Conservation (phyloP, 352 stramenopile species). For the Phytophthora lateralis region DNA sequence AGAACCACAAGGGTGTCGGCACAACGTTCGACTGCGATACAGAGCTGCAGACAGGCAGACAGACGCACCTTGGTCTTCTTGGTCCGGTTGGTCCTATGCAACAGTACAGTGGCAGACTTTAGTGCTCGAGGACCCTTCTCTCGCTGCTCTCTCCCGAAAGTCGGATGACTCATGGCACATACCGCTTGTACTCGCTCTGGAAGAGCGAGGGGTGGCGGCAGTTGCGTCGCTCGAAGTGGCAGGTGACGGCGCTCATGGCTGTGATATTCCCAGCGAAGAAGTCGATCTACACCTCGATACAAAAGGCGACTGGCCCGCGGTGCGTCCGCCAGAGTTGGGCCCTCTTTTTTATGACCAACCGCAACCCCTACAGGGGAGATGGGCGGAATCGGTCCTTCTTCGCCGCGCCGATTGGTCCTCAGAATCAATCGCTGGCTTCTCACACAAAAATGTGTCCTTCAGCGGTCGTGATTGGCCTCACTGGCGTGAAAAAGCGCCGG, state of each 20-base stretch:
- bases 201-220: constrained; percentile 57
- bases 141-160: background rate
- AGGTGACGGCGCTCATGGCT: constrained; percentile 38
- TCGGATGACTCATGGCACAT: constrained; percentile 2
- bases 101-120: constrained; percentile 1
- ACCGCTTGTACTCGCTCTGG: constrained; percentile 54
- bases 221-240: constrained; percentile 44
- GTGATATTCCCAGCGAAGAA: background rate
- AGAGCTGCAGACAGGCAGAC: background rate
- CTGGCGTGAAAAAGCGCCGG: background rate
- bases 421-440: constrained; percentile 16
- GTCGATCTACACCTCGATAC: constrained; percentile 1
- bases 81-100: constrained; percentile 32
- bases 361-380: constrained; percentile 16
- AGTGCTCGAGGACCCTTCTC: constrained; percentile 26
- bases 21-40: background rate
- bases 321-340: constrained; percentile 24
- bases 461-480: constrained; percentile 3
- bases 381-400: constrained; percentile 36
- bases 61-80: constrained; percentile 35
- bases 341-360: constrained; percentile 16
- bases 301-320: constrained; percentile 18
- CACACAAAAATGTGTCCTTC: constrained; percentile 13
- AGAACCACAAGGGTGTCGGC: constrained; percentile 1
- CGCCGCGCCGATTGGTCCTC: constrained; percentile 20